Base-by-base conservation (phyloP, 345 rosid species). In the Euphorbia pulcherrima region DNA sequence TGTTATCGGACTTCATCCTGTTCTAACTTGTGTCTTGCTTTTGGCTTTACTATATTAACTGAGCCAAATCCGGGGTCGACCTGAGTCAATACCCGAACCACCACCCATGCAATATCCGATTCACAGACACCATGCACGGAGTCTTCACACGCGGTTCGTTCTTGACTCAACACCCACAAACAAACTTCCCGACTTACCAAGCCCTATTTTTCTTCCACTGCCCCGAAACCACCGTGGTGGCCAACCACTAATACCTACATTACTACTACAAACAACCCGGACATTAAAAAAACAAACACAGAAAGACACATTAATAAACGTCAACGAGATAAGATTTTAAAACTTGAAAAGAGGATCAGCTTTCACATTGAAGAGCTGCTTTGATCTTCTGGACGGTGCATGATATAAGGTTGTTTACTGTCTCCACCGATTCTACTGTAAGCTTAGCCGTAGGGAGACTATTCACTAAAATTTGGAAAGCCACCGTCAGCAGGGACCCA, bases 61-160 rank as follows among this genome's bases (percentile, higher is more conserved):
- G 64, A 74, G 62, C 78, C 60, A 73, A 47, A 12, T 50, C 39
- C 10, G 69, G 85, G 96, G 95, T 80, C 72, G 74, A 86, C 80
- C 87, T 71, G 81, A 95, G 99, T 95, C 99, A 92, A 95, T 95
- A 86, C 99, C 99, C 99, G 99, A 95, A 95, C 97, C 99, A 92
- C 90, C 92, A 89, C 88, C 88, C 87, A 83, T 79, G 87, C 88
- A 56, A 53, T 18, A 63, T 17, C 74, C 41, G 41, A 52, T 52
- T 46, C 50, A 11, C 17, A 62, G 71, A 13, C 60, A 52, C 50
- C 81, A 27, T 67, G 84, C 85, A 83, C 80, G 87, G 96, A 83
- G 85, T 85, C 74, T 65, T 57, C 85, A 57, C 74, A 83, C 86
- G 95, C 84, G 97, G 99, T 95, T 95, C 99, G 97, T 88, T 95